A percentile compares a stretch with the other conserved stretches of the same genome.
phyloP scores from a whole-genome alignment of 192 early-diverging fungal species.

The Coemansia sp. region DNA sequence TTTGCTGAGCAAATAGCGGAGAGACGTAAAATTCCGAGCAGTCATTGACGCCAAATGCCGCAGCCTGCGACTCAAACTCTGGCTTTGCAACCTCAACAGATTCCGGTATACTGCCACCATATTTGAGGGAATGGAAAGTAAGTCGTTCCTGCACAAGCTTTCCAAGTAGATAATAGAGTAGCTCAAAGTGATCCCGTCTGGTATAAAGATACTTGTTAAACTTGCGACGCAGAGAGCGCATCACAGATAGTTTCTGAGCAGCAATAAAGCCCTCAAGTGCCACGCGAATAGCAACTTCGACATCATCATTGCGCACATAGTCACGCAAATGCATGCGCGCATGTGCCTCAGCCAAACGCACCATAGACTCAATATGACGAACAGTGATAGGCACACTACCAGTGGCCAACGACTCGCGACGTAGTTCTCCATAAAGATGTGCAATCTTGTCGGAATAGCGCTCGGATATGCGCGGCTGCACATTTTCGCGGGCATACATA shows the following conservation, averaged over 20 bases:
- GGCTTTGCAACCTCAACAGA: conserved; percentile 58
- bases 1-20: conserved; percentile 49
- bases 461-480: conserved; percentile 75
- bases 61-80: conserved; percentile 62
- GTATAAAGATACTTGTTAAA: conserved; percentile 84
- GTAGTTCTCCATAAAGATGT: conserved; percentile 86
- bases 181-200: conserved; percentile 76
- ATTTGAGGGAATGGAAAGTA: conserved; percentile 66
- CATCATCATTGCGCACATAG: conserved; percentile 84
- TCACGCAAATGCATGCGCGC: conserved; percentile 96
- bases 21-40: conserved; percentile 59
- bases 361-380: conserved; percentile 83
- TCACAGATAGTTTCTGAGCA: conserved; percentile 92
- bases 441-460: conserved; percentile 88
- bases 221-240: conserved; percentile 73
- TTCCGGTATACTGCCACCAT: conserved; percentile 58
- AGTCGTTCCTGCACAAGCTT: conserved; percentile 74
- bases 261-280: conserved; percentile 86
- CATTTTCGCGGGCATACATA: conserved; percentile 78
- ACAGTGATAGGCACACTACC: conserved; percentile 85
- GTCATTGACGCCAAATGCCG: conserved; percentile 60
- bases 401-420: conserved; percentile 78
- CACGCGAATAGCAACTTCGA: conserved; percentile 90
- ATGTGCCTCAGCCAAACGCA: conserved; percentile 82
- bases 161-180: conserved; percentile 73